phyloP scores from a whole-genome alignment of 2,329 filamentous ascomycete genomes.

The Teratosphaeria gauchensis region DNA sequence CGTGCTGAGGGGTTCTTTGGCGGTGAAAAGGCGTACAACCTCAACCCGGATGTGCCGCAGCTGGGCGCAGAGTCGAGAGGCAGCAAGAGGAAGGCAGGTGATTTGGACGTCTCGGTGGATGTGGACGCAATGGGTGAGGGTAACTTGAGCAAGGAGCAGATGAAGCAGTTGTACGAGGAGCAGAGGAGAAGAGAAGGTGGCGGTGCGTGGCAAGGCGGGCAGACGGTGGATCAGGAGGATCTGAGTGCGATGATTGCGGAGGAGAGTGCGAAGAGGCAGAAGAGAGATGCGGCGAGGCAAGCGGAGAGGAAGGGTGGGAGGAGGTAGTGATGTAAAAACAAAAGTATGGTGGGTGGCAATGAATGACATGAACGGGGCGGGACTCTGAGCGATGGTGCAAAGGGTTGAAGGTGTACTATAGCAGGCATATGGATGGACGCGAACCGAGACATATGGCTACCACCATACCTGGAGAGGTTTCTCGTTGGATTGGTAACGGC shows the following conservation, averaged over 20 bases:
- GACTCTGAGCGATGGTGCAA: neutral
- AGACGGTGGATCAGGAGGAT: slow-evolving; percentile 78
- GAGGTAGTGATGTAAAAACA: neutral
- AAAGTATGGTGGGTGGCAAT: neutral
- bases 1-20: slow-evolving; percentile 90
- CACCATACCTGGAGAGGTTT: neutral
- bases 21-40: slow-evolving; percentile 85
- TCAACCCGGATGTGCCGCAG: slow-evolving; percentile 57
- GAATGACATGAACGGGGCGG: neutral
- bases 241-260: slow-evolving; percentile 92
- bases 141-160: slow-evolving; percentile 73
- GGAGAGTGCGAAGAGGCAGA: slow-evolving; percentile 82
- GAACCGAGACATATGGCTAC: neutral
- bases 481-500: neutral
- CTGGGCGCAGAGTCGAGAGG: slow-evolving; percentile 71
- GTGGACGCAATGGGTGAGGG: slow-evolving; percentile 70
- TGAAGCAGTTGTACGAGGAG: slow-evolving; percentile 70
- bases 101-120: slow-evolving; percentile 87
- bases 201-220: slow-evolving; percentile 53
- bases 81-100: slow-evolving; percentile 83
- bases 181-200: slow-evolving; percentile 50
- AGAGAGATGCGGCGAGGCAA: slow-evolving; percentile 65
- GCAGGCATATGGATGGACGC: neutral
- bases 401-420: neutral
- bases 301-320: neutral